phyloP scores from a whole-genome alignment of 2,329 filamentous ascomycete species.

The Aspergillus felis region DNA sequence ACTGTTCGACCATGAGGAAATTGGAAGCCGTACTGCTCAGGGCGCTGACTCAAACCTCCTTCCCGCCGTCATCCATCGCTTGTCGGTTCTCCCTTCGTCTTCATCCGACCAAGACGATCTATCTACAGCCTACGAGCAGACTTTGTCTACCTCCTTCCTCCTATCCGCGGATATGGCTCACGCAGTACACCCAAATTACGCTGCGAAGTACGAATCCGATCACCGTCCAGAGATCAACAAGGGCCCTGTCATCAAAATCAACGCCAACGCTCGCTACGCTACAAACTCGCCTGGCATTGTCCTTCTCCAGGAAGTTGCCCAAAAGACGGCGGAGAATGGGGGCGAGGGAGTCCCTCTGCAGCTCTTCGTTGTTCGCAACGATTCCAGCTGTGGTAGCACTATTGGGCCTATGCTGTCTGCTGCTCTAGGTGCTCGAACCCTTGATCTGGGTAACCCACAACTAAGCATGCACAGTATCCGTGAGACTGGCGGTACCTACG shows the following conservation, averaged over 20 bases:
- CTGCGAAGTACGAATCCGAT: slow-evolving; percentile 81
- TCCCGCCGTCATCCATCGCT: slow-evolving; percentile 77
- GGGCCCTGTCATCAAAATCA: slow-evolving; percentile 95
- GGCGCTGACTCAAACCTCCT: slow-evolving; percentile 91
- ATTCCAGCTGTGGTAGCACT: slow-evolving; percentile 89
- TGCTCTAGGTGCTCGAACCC: slow-evolving; percentile 76
- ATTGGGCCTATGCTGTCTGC: slow-evolving; percentile 97
- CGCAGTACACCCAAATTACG: slow-evolving; percentile 92
- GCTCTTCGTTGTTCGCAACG: slow-evolving; percentile 93
- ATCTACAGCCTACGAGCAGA: slow-evolving; percentile 87
- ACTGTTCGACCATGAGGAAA: slow-evolving; percentile 97
- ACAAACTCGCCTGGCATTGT: slow-evolving; percentile 96
- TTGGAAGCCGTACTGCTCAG: slow-evolving; percentile 87
- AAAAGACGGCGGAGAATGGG: slow-evolving; percentile 52
- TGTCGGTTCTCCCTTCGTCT: slow-evolving; percentile 71
- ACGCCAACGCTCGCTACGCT: slow-evolving; percentile 94
- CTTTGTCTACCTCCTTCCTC: slow-evolving; percentile 83
- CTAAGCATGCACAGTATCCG: slow-evolving; percentile 96
- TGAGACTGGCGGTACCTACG: slow-evolving; percentile 82
- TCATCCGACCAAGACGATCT: slow-evolving; percentile 57
- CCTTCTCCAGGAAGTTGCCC: slow-evolving; percentile 80
- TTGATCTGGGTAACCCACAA: slow-evolving; percentile 92
- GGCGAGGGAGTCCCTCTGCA: slow-evolving; percentile 77
- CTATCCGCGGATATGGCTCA: slow-evolving; percentile 98
- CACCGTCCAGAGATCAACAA: slow-evolving; percentile 96